Conservation (phyloP, 208 protist species). For the Leishmania aethiopica region DNA sequence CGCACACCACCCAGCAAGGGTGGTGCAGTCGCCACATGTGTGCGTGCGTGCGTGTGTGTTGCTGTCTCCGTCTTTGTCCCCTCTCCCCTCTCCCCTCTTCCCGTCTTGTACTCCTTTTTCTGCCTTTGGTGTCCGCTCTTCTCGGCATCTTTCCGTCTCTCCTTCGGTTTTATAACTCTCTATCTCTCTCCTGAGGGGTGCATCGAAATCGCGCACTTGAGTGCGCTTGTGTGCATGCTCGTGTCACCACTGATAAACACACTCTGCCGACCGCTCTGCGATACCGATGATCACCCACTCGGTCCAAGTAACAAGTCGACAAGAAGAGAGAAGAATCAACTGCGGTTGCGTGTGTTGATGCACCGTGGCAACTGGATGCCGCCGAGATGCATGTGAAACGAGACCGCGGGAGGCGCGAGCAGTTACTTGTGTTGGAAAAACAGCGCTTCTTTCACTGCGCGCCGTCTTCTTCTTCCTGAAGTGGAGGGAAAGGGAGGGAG, state of each 20-base stretch:
- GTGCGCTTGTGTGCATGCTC: background rate
- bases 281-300: background rate
- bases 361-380: background rate
- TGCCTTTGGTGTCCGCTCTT: slow-evolving; percentile 1
- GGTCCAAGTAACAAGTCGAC: background rate
- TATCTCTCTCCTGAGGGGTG: background rate
- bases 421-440: background rate
- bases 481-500: background rate
- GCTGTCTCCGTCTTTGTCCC: background rate
- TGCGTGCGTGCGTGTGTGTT: background rate
- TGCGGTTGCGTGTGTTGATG: background rate
- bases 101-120: background rate
- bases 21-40: background rate
- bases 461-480: background rate
- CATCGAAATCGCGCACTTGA: background rate
- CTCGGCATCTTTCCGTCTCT: background rate
- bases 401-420: background rate
- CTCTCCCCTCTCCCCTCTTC: background rate
- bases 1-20: background rate
- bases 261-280: background rate
- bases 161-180: background rate
- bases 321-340: background rate
- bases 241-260: background rate
- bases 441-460: background rate
- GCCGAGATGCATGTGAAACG: background rate